Base-by-base conservation (phyloP, 805 yeast species). In the Wickerhamiella allomyrinae region DNA sequence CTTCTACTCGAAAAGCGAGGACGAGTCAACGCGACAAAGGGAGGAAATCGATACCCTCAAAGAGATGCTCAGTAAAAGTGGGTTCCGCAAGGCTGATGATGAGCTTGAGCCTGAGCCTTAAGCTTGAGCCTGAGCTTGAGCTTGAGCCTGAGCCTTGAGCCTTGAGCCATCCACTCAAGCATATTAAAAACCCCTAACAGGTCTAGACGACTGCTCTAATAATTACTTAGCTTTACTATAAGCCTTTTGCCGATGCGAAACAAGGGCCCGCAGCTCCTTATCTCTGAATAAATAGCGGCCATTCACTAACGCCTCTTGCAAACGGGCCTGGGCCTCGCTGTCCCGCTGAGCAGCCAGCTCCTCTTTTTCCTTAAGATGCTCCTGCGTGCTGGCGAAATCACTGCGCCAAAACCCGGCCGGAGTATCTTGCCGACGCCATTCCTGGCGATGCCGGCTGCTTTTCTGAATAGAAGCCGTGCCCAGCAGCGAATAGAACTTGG, bases 331-430 rank as follows among this genome's bases (percentile, higher is more conserved):
- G 10, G 44, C 68, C 25, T 60, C 55, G 33, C 54, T 51, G 3
- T 67, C 55, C 15, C 67, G 52, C 41, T 46, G 44, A 19, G 59
- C 58, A 1, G 43, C 46, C 5, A 66, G 57, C 41, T 59, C 57
- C 14, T 45, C 45, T 47, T 63, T 65, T 43, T 68, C 74, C 34
- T 53, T 58, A 1, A 41, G 50, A 10, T 60, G 55, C 49, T 76
- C 74, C 46, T 73, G 80, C 0, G 79, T 71, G 5, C 59, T 60
- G 0, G 82, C 79, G 47, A 77, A 75, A 41, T 74, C 81, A 20
- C 75, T 62, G 31, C 74, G 57, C 47, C 73, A 76, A 56, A 68
- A 74, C 1, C 80, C 80, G 0, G 76, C 76, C 1, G 80, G 81
- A 1, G 73, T 63, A 3, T 62, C 61, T 0, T 67, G 65, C 34